phyloP scores from a whole-genome alignment of 2,329 filamentous ascomycete genomes.

The Cryphonectria parasitica region DNA sequence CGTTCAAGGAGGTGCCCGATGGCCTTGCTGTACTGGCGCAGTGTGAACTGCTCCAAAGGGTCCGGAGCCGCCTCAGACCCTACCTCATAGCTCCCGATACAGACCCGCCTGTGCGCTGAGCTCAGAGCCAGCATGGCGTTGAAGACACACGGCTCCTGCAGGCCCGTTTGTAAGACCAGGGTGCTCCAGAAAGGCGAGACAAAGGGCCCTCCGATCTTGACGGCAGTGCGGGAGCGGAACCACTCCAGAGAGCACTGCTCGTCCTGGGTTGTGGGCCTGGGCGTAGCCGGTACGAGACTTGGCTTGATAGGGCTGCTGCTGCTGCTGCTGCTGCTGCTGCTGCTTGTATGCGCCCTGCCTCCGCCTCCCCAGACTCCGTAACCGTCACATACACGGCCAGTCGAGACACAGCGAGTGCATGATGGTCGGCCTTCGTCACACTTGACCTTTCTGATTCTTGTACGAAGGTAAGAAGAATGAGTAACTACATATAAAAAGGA shows the following conservation, averaged over 20 bases:
- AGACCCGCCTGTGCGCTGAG: constrained; percentile 37
- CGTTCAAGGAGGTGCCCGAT: constrained; percentile 41
- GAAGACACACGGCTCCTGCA: constrained; percentile 44
- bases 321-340: background rate
- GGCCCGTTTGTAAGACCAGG: constrained; percentile 43
- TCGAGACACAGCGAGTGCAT: constrained; percentile 32
- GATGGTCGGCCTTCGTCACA: constrained; percentile 34
- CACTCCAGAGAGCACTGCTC: constrained; percentile 45
- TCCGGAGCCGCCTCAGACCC: constrained; percentile 21
- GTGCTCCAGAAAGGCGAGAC: constrained; percentile 43
- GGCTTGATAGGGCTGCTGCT: background rate
- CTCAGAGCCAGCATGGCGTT: constrained; percentile 46
- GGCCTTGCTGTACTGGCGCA: constrained; percentile 44
- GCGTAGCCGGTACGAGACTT: background rate
- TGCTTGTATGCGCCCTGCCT: background rate
- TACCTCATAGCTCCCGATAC: background rate
- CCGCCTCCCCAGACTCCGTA: constrained; percentile 34
- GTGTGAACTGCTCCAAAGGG: constrained; percentile 33
- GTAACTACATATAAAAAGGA: background rate
- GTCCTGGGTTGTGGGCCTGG: constrained; percentile 32
- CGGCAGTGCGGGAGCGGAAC: constrained; percentile 45
- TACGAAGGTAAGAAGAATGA: background rate
- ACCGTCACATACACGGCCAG: constrained; percentile 33
- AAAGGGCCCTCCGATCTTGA: constrained; percentile 44
- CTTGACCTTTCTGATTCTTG: constrained; percentile 34